Evolutionary conservation across 352 stramenopile genomes (phyloP), one percentile per base, ranked within the genome.

Genomic region (Pythium volutum): DNA sequence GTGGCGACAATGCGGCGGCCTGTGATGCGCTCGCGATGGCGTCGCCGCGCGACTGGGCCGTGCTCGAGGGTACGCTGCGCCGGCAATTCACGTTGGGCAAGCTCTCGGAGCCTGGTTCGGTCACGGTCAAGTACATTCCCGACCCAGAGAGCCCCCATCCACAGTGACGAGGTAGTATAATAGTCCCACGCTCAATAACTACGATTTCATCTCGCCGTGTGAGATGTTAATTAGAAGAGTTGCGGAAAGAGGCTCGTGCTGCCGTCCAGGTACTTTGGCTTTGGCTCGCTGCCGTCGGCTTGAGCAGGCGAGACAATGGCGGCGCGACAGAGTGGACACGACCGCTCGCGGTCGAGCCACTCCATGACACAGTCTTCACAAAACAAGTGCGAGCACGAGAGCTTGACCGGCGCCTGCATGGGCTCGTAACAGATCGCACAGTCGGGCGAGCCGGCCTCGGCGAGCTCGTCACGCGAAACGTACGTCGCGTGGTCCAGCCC

Each of bases 291-390:
- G 14, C 46, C 53, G 7, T 65, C 36, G 15, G 34, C 20, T 23
- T 50, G 56, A 9, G 36, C 39, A 27, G 41, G 49, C 38, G 69
- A 60, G 46, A 67, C 38, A 20, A 93, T 79, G 26, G 60, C 77
- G 6, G 84, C 80, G 58, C 84, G 80, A 15, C 84, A 93, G 9
- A 93, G 69, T 12, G 84, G 84, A 26, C 84, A 93, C 3, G 79
- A 89, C n/a, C 81, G 79, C 64, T 93, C 84, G 53, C 86, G 81
- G 36, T 93, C 81, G 57, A 93, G 88, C 84, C 84, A 93, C 48
- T 93, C 84, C 25, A 75, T 82, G 45, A 93, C 81, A 56, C 84
- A 93, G 39, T 91, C 84, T 65, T 93, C 84, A 56, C 84, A 93
- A 59, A 93, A 93, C 74, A 93, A 83, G 66, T 93, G 84, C 39